Evolutionary conservation across 2,329 filamentous ascomycete genomes (phyloP), one percentile per base, ranked within the genome.

Genomic region (Ascochyta pisi): DNA sequence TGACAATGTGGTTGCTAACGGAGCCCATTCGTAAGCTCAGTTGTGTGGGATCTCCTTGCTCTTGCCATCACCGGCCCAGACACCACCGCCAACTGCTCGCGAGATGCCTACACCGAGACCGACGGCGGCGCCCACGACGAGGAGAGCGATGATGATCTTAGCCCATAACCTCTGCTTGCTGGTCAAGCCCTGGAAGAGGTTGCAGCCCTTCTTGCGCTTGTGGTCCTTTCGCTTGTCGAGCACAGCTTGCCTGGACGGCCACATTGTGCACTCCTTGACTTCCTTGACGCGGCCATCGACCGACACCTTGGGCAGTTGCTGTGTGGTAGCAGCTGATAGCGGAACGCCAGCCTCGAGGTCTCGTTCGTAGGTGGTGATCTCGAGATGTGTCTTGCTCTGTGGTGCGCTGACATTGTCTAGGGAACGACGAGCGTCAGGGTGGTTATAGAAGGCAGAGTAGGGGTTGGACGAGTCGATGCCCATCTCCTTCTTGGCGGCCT

Each of bases 241-340:
- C 53, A 82, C 74, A 29, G 79, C 79, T 67, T 80, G 75, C 61
- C 76, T 76, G 38, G 78, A 78, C 7, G 80, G 80, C 80, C 80
- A 82, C 79, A 82, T 81, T 61, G 76, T 78, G 76, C 79, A 81
- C 57, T 82, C 80, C 66, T 80, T 80, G 62, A 67, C 63, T 58
- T 82, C 80, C 64, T 80, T 79, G 63, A 68, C 63, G 49, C 74
- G 67, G 49, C 71, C 75, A 58, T 80, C 78, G 58, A 81, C 71
- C 24, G 69, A 73, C 50, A 73, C 58, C 60, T 77, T 78, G 57
- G 70, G 71, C 27, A 46, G 23, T 54, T 69, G 70, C 63, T 75
- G 68, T 65, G 64, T 80, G 64, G 74, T 78, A 58, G 73, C 74
- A 19, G 74, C 59, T 10, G 70, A 70, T 35, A 76, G 70, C 12